phyloP scores from a whole-genome alignment of 2,329 filamentous ascomycete genomes.

The Cadophora gregata region DNA sequence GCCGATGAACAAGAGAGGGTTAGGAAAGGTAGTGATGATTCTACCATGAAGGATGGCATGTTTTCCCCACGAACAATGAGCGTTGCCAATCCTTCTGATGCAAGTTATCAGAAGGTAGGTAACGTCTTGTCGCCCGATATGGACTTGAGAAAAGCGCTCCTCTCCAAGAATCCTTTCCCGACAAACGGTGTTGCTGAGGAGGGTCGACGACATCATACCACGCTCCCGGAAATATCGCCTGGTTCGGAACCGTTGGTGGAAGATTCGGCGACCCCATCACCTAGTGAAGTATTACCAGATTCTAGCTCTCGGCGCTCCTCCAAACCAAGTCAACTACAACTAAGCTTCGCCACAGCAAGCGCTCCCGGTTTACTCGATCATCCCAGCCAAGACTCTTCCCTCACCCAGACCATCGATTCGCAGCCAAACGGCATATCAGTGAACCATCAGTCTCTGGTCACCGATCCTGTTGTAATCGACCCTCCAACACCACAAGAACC shows the following conservation, averaged over 20 bases:
- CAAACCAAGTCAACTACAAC: constrained; percentile 44
- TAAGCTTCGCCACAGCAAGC: constrained; percentile 39
- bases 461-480: constrained; percentile 38
- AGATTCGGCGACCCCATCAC: constrained; percentile 26
- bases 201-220: constrained; percentile 27
- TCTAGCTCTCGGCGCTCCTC: constrained; percentile 34
- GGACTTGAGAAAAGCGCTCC: constrained; percentile 35
- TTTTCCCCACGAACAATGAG: constrained; percentile 44
- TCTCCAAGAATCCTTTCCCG: constrained; percentile 36
- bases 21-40: constrained; percentile 50
- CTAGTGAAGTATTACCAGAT: constrained; percentile 32
- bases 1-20: constrained; percentile 59
- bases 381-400: constrained; percentile 16
- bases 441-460: constrained; percentile 31
- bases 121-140: constrained; percentile 31
- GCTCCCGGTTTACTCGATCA: constrained; percentile 29
- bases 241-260: constrained; percentile 9
- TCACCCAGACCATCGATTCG: constrained; percentile 7
- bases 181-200: constrained; percentile 33
- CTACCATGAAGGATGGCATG: constrained; percentile 39
- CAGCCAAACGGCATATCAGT: constrained; percentile 3
- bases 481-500: constrained; percentile 31
- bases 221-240: constrained; percentile 29
- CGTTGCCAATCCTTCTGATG: constrained; percentile 38
- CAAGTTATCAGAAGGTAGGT: constrained; percentile 35